Conservation (phyloP, 148 eudicot genomes). For the Bassia scoparia region DNA sequence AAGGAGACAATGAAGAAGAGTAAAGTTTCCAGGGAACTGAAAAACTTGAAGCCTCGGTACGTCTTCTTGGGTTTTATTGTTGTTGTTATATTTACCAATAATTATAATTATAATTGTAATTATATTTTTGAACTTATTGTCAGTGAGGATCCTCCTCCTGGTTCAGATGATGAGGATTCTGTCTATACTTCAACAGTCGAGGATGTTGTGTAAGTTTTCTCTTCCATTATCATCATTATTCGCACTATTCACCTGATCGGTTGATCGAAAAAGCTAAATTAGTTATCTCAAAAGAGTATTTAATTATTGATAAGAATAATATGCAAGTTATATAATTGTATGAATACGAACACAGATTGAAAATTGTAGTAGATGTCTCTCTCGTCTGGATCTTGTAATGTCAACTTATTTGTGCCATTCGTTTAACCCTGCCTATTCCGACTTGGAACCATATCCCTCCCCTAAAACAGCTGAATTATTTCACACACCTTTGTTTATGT, state of each 20-base stretch:
- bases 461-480: not conserved
- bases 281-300: not conserved
- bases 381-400: no score
- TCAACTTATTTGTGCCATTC: no score
- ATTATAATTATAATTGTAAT: no score
- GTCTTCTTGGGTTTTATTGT: no score
- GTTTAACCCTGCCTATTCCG: not conserved
- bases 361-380: no score
- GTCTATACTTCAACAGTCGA: not conserved
- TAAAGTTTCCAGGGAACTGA: not conserved
- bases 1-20: not conserved
- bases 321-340: no score
- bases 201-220: not conserved
- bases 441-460: not conserved
- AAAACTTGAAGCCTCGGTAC: not conserved
- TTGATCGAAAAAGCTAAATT: no score
- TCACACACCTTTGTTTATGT: not conserved
- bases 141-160: not conserved
- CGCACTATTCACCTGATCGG: not conserved
- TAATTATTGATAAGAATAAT: not conserved
- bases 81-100: not conserved
- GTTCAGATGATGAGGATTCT: not conserved
- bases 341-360: not conserved
- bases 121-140: not conserved
- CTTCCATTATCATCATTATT: not conserved